phyloP scores from a whole-genome alignment of 495 filamentous ascomycete species.

The Aspergillus nanangensis region DNA sequence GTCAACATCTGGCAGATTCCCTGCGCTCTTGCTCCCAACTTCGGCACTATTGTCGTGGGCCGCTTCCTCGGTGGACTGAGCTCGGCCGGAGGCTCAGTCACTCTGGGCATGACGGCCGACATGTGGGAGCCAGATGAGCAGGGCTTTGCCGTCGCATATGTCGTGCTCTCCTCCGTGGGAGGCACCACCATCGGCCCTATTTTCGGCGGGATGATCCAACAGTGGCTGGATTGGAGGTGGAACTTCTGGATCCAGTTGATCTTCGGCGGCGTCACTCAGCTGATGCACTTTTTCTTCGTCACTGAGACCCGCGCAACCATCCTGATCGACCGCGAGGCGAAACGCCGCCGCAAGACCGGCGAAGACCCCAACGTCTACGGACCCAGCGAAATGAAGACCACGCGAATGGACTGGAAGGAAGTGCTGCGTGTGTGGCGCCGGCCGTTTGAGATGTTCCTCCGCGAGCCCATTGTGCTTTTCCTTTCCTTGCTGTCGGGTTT shows the following conservation, averaged over 20 bases:
- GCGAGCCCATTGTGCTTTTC: slow-evolving; percentile 69
- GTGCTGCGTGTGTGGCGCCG: slow-evolving; percentile 60
- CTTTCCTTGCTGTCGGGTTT: slow-evolving; percentile 72
- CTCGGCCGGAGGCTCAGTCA: slow-evolving; percentile 75
- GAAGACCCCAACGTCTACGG: slow-evolving; percentile 54
- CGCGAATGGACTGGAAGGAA: slow-evolving; percentile 49
- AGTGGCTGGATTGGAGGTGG: slow-evolving; percentile 68
- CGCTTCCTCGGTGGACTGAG: slow-evolving; percentile 66
- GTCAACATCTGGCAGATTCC: slow-evolving; percentile 76
- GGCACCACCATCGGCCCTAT: slow-evolving; percentile 75
- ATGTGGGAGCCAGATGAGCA: slow-evolving; percentile 72
- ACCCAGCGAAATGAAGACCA: slow-evolving; percentile 53
- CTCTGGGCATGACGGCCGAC: slow-evolving; percentile 78
- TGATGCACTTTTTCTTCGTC: slow-evolving; percentile 62
- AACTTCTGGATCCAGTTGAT: slow-evolving; percentile 78
- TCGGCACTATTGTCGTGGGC: slow-evolving; percentile 59
- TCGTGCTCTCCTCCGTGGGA: slow-evolving; percentile 72
- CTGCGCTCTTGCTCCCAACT: slow-evolving; percentile 67
- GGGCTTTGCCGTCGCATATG: slow-evolving; percentile 60
- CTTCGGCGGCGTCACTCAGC: slow-evolving; percentile 61
- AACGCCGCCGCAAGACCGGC: slow-evolving; percentile 55
- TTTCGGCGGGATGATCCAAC: slow-evolving; percentile 71
- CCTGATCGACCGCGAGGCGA: slow-evolving; percentile 62
- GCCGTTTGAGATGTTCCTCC: slow-evolving; percentile 74
- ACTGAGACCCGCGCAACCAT: slow-evolving; percentile 66